Conservation (phyloP, 371 early-diverging fungal species). For the Capillidium rhysosporum region DNA sequence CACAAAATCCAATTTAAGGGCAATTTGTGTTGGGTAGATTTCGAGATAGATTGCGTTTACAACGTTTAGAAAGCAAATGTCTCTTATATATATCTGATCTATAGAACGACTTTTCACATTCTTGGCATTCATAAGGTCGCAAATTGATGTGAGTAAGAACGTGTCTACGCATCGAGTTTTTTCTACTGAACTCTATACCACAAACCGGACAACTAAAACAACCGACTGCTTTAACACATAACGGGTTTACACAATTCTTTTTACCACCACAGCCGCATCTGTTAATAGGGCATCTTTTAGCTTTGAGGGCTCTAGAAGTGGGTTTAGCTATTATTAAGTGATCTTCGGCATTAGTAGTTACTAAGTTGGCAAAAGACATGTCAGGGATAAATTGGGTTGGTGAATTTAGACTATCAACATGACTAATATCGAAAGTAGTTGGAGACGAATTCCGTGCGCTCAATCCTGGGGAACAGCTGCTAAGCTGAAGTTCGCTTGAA, state of each 20-base stretch:
- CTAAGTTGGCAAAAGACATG: neutral
- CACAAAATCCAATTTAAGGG: too few relatives aligned
- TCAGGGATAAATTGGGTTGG: neutral
- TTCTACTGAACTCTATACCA: slow-evolving; percentile 2
- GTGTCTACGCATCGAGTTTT: slow-evolving; percentile 7
- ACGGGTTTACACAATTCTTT: neutral
- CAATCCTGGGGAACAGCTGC: too few relatives aligned
- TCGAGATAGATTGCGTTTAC: slow-evolving; percentile 1
- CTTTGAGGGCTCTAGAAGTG: neutral
- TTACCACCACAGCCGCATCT: slow-evolving; percentile 5
- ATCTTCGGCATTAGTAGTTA: neutral
- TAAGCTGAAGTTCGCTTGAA: neutral
- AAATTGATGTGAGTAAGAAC: slow-evolving; percentile 7
- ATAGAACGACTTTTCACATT: slow-evolving; percentile 3
- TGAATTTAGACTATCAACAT: neutral
- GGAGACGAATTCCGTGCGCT: neutral
- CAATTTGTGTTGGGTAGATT: too few relatives aligned
- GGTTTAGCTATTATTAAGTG: neutral
- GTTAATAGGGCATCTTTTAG: slow-evolving; percentile 4
- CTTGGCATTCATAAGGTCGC: slow-evolving; percentile 3
- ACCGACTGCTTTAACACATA: slow-evolving; percentile 1
- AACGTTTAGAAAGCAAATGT: slow-evolving; percentile 3
- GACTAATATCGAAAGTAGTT: neutral
- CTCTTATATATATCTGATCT: slow-evolving; percentile 7
- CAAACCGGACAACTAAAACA: slow-evolving; percentile 5